Evolutionary conservation across 352 stramenopile genomes (phyloP).

Genomic region (Thalassiosira livingstoniorum): DNA sequence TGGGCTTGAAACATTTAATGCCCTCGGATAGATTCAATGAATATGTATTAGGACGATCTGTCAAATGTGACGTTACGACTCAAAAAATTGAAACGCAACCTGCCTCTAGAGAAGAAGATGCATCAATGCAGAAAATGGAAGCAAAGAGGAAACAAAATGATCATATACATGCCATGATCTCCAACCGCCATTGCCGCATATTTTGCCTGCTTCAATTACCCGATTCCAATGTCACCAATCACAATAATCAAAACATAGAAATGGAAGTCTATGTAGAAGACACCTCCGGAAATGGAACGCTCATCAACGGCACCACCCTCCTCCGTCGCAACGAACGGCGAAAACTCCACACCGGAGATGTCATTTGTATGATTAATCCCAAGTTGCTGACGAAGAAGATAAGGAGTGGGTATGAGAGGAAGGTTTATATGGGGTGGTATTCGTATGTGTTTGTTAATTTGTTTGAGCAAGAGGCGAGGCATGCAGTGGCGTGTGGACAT

Average conservation of each 20-base stretch:
- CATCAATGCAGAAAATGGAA: slow-evolving; percentile 23
- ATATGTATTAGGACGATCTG: slow-evolving; percentile 55
- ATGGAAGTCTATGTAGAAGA: slow-evolving; percentile 84
- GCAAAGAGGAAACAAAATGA: slow-evolving; percentile 50
- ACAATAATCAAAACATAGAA: slow-evolving; percentile 2
- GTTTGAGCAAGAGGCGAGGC: slow-evolving; percentile 59
- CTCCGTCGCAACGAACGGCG: slow-evolving; percentile 73
- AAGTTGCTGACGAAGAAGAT: slow-evolving; percentile 67
- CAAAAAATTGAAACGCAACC: slow-evolving; percentile 36
- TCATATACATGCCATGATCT: slow-evolving; percentile 75
- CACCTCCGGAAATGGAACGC: slow-evolving; percentile 83
- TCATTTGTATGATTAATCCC: slow-evolving; percentile 80
- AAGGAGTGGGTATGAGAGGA: slow-evolving; percentile 35
- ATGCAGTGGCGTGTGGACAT: slow-evolving; percentile 4
- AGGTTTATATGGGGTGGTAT: slow-evolving; percentile 66
- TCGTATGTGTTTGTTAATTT: slow-evolving; percentile 83
- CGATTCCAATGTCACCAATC: slow-evolving; percentile 1
- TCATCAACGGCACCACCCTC: slow-evolving; percentile 78
- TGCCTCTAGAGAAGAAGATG: not conserved
- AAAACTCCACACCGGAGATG: slow-evolving; percentile 80
- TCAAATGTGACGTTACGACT: slow-evolving; percentile 27
- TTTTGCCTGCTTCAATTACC: slow-evolving; percentile 60
- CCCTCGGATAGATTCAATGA: slow-evolving; percentile 70
- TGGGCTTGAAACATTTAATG: slow-evolving; percentile 63
- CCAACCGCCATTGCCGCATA: slow-evolving; percentile 80